These are phyloP conservation scores for Floccularia luteovirens DNA, from an alignment of 768 basidiomycete genomes.

Conservation along the genomic window DNA sequence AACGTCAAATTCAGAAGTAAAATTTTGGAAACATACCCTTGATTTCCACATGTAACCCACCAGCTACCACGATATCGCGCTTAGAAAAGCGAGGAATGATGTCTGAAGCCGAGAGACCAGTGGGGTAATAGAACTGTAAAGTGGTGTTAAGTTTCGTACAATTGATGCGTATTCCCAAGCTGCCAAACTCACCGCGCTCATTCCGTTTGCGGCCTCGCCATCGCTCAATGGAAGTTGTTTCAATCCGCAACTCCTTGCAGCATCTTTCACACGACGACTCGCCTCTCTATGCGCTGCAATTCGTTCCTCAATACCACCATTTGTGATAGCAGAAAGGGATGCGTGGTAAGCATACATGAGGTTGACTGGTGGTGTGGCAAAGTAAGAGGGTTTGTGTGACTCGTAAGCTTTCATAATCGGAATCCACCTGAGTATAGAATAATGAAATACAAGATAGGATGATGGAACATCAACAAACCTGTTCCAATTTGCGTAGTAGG, in stretches of 20 bases:
- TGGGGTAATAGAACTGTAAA: constrained; percentile 71
- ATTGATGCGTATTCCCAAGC: not conserved
- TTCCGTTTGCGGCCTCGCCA: constrained; percentile 78
- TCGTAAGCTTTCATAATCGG: constrained; percentile 96
- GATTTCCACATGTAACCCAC: constrained; percentile 77
- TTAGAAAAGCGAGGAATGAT: constrained; percentile 68
- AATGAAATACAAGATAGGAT: too few relatives aligned
- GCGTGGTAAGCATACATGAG: constrained; percentile 86
- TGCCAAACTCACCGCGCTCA: constrained; percentile 66
- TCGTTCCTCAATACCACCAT: constrained; percentile 51
- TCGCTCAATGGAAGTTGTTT: constrained; percentile 60
- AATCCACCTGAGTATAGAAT: constrained; percentile 87
- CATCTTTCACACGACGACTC: constrained; percentile 60
- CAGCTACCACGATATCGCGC: constrained; percentile 76
- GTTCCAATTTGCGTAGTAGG: constrained; percentile 92
- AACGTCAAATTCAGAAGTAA: too few relatives aligned
- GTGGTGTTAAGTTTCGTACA: not conserved
- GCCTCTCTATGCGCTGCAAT: constrained; percentile 69
- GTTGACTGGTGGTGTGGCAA: constrained; percentile 94
- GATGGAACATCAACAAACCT: too few relatives aligned
- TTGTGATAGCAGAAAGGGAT: constrained; percentile 69
- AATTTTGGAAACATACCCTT: too few relatives aligned
- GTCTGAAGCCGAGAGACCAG: constrained; percentile 70
- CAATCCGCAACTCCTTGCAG: constrained; percentile 61
- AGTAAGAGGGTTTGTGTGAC: constrained; percentile 73